Percentiles rank a stretch among this genome's conserved stretches.
These are phyloP conservation scores for Wickerhamiella hasegawae DNA, from an alignment of 805 yeast species.

Conservation along the genomic window DNA sequence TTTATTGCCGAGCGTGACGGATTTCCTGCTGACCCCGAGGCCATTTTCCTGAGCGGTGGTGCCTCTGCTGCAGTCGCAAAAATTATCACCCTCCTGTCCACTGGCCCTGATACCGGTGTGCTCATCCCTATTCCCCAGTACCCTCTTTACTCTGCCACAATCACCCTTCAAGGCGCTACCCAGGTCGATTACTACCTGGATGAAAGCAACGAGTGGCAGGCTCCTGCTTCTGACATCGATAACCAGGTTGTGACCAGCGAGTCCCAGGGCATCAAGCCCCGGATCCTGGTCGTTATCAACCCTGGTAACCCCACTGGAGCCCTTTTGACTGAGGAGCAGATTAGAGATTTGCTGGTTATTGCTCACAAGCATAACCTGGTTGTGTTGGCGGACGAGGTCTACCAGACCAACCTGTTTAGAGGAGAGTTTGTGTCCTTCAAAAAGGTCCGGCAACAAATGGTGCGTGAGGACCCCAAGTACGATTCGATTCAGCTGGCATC, in stretches of 20 bases:
- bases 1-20: slow-evolving; percentile 75
- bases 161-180: slow-evolving; percentile 67
- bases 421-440: slow-evolving; percentile 78
- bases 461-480: slow-evolving; percentile 34
- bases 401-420: slow-evolving; percentile 78
- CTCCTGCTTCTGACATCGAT: slow-evolving; percentile 52
- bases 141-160: slow-evolving; percentile 90
- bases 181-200: slow-evolving; percentile 78
- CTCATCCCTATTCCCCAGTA: slow-evolving; percentile 96
- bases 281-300: slow-evolving; percentile 80
- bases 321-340: slow-evolving; percentile 46
- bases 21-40: slow-evolving; percentile 43
- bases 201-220: slow-evolving; percentile 73
- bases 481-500: slow-evolving; percentile 77
- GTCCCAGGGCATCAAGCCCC: slow-evolving; percentile 41
- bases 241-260: slow-evolving; percentile 33
- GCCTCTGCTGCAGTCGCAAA: slow-evolving; percentile 90
- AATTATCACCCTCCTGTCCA: slow-evolving; percentile 52
- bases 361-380: slow-evolving; percentile 79
- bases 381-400: slow-evolving; percentile 92
- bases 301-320: slow-evolving; percentile 99
- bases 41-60: slow-evolving; percentile 78
- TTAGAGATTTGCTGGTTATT: slow-evolving; percentile 53
- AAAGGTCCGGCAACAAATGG: slow-evolving; percentile 54
- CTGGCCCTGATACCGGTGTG: slow-evolving; percentile 47